These are phyloP conservation scores for Penicillium sp. DNA, from an alignment of 2,329 filamentous ascomycete species.

Conservation along the genomic window DNA sequence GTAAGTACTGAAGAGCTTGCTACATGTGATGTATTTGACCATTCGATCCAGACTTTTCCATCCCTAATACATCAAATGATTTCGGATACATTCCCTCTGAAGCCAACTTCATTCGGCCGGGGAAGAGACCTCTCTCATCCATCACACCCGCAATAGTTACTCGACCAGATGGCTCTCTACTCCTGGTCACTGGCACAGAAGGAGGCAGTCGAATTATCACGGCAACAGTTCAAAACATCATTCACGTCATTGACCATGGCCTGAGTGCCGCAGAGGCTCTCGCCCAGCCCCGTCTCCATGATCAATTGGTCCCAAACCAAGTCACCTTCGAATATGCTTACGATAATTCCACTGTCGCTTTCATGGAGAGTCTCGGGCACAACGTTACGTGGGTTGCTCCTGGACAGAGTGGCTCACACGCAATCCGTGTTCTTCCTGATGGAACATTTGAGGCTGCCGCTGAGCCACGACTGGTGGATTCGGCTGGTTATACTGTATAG, in stretches of 20 bases:
- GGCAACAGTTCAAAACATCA: conserved; percentile 69
- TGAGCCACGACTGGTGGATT: conserved; percentile 72
- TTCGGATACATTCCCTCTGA: conserved; percentile 81
- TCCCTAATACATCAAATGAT: conserved; percentile 71
- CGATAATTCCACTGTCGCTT: conserved; percentile 62
- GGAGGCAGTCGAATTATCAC: conserved; percentile 84
- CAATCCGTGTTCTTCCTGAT: conserved; percentile 58
- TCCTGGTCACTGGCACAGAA: conserved; percentile 70
- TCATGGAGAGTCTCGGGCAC: conserved; percentile 64
- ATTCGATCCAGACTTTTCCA: conserved; percentile 67
- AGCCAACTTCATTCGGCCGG: conserved; percentile 75
- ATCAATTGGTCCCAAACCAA: conserved; percentile 73
- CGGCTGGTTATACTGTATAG: conserved; percentile 61
- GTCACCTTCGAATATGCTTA: conserved; percentile 68
- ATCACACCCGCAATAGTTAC: conserved; percentile 79
- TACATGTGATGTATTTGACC: not conserved
- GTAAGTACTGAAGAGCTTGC: conserved; percentile 14
- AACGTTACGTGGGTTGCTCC: conserved; percentile 67
- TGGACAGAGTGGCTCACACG: conserved; percentile 69
- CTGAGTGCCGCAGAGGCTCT: conserved; percentile 63
- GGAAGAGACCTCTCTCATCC: conserved; percentile 79
- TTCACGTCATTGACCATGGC: conserved; percentile 67
- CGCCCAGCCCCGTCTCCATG: conserved; percentile 67
- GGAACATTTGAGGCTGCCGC: conserved; percentile 74
- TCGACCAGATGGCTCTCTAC: conserved; percentile 61